Conservation (phyloP, 805 yeast genomes). For the Kuraishia borneana region DNA sequence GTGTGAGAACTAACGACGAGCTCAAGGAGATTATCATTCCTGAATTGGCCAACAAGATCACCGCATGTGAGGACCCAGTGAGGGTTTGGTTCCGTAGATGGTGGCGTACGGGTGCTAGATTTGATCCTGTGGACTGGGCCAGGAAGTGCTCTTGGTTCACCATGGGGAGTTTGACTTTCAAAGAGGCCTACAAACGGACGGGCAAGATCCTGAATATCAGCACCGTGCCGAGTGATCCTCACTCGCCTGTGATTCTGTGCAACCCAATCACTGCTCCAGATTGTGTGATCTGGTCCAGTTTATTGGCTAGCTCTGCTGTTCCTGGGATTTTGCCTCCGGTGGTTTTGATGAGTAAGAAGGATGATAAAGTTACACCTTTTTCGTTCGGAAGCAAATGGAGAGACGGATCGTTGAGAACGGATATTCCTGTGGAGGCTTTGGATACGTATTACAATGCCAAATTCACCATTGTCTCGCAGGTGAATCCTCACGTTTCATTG, state of each 20-base stretch:
- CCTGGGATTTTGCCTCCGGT: slow-evolving; percentile 78
- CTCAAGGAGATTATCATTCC: slow-evolving; percentile 45
- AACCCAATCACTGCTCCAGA: slow-evolving; percentile 70
- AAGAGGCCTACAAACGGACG: slow-evolving; percentile 56
- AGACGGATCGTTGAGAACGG: slow-evolving; percentile 73
- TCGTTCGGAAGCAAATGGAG: slow-evolving; percentile 68
- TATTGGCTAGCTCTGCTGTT: slow-evolving; percentile 72
- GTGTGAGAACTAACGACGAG: slow-evolving; percentile 63
- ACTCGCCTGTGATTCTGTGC: slow-evolving; percentile 70
- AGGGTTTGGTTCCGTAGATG: slow-evolving; percentile 50
- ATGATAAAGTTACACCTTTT: slow-evolving; percentile 42
- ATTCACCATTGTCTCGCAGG: slow-evolving; percentile 70
- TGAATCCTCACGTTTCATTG: slow-evolving; percentile 69
- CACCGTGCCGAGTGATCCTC: slow-evolving; percentile 75
- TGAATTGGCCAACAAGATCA: slow-evolving; percentile 47
- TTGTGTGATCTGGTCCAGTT: slow-evolving; percentile 72
- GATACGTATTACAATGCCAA: slow-evolving; percentile 69
- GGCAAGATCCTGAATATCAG: slow-evolving; percentile 65
- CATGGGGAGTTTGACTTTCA: slow-evolving; percentile 58
- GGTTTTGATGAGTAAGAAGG: slow-evolving; percentile 40
- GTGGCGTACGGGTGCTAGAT: slow-evolving; percentile 70
- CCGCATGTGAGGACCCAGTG: slow-evolving; percentile 59
- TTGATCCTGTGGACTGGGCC: slow-evolving; percentile 71
- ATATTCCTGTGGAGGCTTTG: slow-evolving; percentile 63
- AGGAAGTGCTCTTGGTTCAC: slow-evolving; percentile 59